phyloP scores from a whole-genome alignment of 2,329 filamentous ascomycete genomes.

The Xylariaceae sp. region DNA sequence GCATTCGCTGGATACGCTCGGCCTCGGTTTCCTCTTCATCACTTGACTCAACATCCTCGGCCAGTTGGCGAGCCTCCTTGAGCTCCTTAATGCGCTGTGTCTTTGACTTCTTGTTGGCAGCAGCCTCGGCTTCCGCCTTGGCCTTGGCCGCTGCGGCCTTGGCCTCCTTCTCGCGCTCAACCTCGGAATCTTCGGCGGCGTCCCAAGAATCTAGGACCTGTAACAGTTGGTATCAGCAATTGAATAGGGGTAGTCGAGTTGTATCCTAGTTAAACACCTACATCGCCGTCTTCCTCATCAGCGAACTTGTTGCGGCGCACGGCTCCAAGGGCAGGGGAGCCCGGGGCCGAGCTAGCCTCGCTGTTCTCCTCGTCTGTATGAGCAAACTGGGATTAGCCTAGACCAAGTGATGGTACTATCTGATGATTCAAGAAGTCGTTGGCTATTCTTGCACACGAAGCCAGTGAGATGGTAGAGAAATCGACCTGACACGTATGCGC shows the following conservation, averaged over 20 bases:
- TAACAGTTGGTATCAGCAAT: constrained; percentile 6
- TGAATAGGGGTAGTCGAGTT: constrained; percentile 2
- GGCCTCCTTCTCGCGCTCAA: constrained; percentile 88
- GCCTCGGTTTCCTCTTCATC: constrained; percentile 68
- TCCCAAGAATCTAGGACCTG: constrained; percentile 96
- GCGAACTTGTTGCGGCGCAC: constrained; percentile 66
- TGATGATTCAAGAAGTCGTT: constrained; percentile 5
- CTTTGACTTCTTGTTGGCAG: constrained; percentile 87
- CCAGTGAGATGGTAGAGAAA: constrained; percentile 8
- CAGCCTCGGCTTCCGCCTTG: constrained; percentile 82
- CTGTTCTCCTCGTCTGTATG: constrained; percentile 36
- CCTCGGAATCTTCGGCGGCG: constrained; percentile 92
- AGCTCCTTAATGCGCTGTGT: constrained; percentile 78
- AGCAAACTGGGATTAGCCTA: constrained; percentile 24
- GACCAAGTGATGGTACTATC: constrained; percentile 14
- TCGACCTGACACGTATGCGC: neutral
- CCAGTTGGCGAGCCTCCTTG: constrained; percentile 50
- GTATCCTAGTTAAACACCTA: constrained; percentile 38
- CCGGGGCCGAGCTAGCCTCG: constrained; percentile 33
- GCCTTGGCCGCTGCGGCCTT: constrained; percentile 82
- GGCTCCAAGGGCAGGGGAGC: constrained; percentile 37
- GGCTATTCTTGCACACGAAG: neutral
- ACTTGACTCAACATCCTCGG: constrained; percentile 51
- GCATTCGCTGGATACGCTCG: constrained; percentile 67
- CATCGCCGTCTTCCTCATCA: constrained; percentile 84